These are phyloP conservation scores for Dothideomycetes sp. DNA, from an alignment of 2,329 filamentous ascomycete genomes.

Conservation along the genomic window DNA sequence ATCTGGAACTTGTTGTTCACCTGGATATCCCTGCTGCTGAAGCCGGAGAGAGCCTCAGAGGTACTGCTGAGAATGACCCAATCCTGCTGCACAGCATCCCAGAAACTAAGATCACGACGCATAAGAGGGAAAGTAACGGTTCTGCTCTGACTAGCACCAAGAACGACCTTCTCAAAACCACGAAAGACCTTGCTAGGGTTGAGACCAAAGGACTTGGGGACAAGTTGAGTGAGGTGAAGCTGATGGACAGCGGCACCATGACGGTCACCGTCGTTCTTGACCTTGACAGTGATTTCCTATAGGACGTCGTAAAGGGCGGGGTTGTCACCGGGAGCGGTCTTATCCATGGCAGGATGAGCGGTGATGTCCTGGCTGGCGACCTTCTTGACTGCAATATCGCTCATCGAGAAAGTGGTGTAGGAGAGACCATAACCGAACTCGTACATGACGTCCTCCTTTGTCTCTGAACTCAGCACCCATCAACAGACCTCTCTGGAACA, in stretches of 20 bases:
- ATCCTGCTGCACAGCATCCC: conserved; percentile 50
- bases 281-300: conserved; percentile 54
- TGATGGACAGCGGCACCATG: conserved; percentile 55
- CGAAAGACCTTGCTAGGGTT: conserved; percentile 41
- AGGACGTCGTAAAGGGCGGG: conserved; percentile 56
- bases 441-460: conserved; percentile 30
- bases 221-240: conserved; percentile 43
- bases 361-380: conserved; percentile 30
- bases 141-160: conserved; percentile 40
- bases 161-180: conserved; percentile 51
- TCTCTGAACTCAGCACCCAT: conserved; percentile 37
- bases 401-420: conserved; percentile 36
- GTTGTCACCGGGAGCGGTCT: conserved; percentile 42
- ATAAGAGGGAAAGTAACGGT: conserved; percentile 46
- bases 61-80: conserved; percentile 40
- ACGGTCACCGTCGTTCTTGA: conserved; percentile 58
- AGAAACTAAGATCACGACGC: conserved; percentile 55
- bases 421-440: conserved; percentile 39
- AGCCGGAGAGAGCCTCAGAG: conserved; percentile 26
- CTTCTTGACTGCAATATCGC: conserved; percentile 38
- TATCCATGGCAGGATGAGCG: conserved; percentile 22
- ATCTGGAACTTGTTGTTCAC: conserved; percentile 17
- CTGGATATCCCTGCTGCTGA: conserved; percentile 29
- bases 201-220: conserved; percentile 26
- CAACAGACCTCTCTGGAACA: conserved; percentile 41